Base-by-base conservation (phyloP, 176 grass and related monocot genomes). In the Triticum dicoccoides region DNA sequence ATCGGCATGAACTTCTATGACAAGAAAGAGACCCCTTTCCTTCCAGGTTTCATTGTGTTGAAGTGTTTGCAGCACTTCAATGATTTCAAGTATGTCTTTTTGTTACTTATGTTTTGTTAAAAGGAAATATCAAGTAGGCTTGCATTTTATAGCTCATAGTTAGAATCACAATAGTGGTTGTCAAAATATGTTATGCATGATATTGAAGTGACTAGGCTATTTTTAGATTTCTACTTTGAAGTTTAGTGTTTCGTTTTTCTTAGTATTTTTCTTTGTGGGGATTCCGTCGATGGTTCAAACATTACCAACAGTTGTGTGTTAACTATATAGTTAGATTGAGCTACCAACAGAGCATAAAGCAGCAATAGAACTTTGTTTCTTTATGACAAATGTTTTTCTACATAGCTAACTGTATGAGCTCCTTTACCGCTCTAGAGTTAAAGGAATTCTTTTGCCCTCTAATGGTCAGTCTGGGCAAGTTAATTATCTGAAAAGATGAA, bases 21-120 rank as follows among this genome's bases (percentile, higher is more conserved):
- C 74, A 11, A 37, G 33, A 68, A 69, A 11, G 83, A 69, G 67
- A 85, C 83, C 49, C 83, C 82, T 85, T 85, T 78, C 10, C 4
- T 85, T 58, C 83, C 83, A 58, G 52, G 83, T 68, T 77, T 78
- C 44, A 78, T 85, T 69, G 73, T 85, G 32, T 78, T 85, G 62
- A 68, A 85, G 62, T 85, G 73, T 58, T 77, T 85, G 32, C 83
- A 85, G 45, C 83, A 78, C 32, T 85, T 78, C 9, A 56, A 67
- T 15, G 47, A 51, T 15, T 51, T 78, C 5, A 0, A 44, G 62
- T 85, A 69, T 20, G 61, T 54, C 18, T 77, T 56, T 51, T 56
- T 34, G 4, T 76, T 76, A 30, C 5, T 76, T 75, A 1, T 51
- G 23, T 76, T 76, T 32, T 20, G 2, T 72, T 66, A 29, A n/a